Conservation (phyloP, 352 stramenopile species). For the Phytophthora multivora region DNA sequence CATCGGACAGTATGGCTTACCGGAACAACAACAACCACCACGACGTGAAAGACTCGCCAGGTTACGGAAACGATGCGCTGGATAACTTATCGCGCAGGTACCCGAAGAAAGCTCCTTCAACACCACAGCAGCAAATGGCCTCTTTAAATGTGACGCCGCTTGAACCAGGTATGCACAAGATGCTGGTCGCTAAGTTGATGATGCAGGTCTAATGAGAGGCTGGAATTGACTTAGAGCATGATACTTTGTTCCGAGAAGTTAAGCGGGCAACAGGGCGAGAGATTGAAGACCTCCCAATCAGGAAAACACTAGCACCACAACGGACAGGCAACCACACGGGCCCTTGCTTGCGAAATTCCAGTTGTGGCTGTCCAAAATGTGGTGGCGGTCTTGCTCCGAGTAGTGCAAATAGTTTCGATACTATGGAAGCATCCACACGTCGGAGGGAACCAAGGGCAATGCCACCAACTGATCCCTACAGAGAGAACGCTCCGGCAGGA, state of each 20-base stretch:
- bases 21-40: constrained; percentile 60
- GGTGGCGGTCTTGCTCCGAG: constrained; percentile 20
- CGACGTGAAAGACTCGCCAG: constrained; percentile 33
- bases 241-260: constrained; percentile 83
- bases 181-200: constrained; percentile 1
- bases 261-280: constrained; percentile 74
- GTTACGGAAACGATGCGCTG: constrained; percentile 46
- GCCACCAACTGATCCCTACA: constrained; percentile 29
- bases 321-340: constrained; percentile 38
- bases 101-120: constrained; percentile 49
- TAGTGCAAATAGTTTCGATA: constrained; percentile 6
- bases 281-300: constrained; percentile 70
- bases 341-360: constrained; percentile 74
- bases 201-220: constrained; percentile 31
- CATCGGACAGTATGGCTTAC: constrained; percentile 25
- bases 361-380: constrained; percentile 72
- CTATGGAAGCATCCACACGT: constrained; percentile 35
- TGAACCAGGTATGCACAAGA: constrained; percentile 49
- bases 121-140: constrained; percentile 27
- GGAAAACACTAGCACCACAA: constrained; percentile 23
- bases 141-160: constrained; percentile 34
- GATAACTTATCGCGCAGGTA: constrained; percentile 71
- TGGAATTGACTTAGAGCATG: constrained; percentile 67
- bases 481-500: constrained; percentile 31
- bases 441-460: constrained; percentile 39